Evolutionary conservation across 1,139 yeast genomes (phyloP).

Genomic region (Saccharomyces hybrid): DNA sequence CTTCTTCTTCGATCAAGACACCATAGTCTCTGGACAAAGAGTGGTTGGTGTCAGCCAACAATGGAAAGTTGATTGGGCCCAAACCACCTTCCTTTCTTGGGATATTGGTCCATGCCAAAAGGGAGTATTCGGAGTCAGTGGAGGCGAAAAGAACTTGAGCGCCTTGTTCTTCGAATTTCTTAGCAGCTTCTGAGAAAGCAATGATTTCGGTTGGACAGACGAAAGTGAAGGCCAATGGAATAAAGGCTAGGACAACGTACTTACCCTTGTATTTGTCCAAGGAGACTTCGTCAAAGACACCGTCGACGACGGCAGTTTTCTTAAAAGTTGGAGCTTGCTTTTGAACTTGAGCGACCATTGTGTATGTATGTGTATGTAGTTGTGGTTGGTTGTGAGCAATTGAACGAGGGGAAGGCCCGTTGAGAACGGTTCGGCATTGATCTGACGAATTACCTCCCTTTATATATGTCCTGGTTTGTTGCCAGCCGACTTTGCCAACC

Average conservation of each 20-base stretch:
- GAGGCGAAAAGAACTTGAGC: conserved; percentile 91
- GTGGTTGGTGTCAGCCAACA: conserved; percentile 96
- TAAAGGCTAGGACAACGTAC: conserved; percentile 94
- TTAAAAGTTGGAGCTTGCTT: conserved; percentile 93
- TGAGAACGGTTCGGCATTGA: no score
- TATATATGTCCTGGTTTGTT: conserved; percentile 10
- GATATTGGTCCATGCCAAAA: conserved; percentile 96
- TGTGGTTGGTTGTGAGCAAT: background rate
- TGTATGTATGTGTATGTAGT: conserved; percentile 4
- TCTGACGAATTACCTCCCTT: conserved; percentile 4
- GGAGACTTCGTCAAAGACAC: conserved; percentile 87
- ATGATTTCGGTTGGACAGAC: conserved; percentile 98
- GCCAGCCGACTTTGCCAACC: conserved; percentile 2
- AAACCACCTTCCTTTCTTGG: conserved; percentile 97
- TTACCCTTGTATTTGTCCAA: conserved; percentile 94
- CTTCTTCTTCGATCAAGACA: conserved; percentile 91
- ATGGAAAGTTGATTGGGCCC: conserved; percentile 89
- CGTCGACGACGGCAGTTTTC: conserved; percentile 95
- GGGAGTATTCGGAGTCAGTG: conserved; percentile 95
- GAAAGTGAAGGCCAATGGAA: conserved; percentile 97
- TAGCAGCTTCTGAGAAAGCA: conserved; percentile 93
- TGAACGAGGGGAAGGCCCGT: background rate
- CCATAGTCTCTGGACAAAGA: conserved; percentile 90
- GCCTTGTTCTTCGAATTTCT: conserved; percentile 80
- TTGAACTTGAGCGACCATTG: conserved; percentile 84